Percentiles rank a stretch among this genome's conserved stretches.
phyloP scores from a whole-genome alignment of 2,329 filamentous ascomycete genomes.

The Pseudogymnoascus verrucosus region DNA sequence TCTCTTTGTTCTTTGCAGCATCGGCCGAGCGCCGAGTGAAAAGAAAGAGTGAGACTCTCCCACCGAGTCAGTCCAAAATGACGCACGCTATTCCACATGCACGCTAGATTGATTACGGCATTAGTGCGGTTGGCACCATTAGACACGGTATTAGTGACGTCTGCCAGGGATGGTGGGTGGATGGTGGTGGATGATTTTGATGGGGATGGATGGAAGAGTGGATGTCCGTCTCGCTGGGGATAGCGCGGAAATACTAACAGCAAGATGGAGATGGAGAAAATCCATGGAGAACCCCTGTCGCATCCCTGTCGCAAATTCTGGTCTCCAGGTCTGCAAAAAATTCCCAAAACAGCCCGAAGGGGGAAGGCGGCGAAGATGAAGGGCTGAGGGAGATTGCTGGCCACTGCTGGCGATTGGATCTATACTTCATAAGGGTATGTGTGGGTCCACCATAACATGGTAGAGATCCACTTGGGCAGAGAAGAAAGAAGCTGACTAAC shows the following conservation, averaged over 20 bases:
- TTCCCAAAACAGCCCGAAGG: not conserved
- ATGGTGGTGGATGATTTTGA: not conserved
- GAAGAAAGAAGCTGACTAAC: not conserved
- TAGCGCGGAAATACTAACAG: not conserved
- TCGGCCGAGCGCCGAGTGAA: no score
- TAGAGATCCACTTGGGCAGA: not conserved
- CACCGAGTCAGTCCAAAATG: not conserved
- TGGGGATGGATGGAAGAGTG: no score
- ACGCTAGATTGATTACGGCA: not conserved
- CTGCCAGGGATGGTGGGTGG: not conserved
- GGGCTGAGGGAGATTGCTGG: not conserved
- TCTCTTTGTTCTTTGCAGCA: no score
- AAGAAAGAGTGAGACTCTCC: no score
- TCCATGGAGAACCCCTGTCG: not conserved
- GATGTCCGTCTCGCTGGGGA: not conserved
- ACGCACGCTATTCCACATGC: not conserved
- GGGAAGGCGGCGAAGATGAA: not conserved
- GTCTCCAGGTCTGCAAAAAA: slow-evolving; percentile 2
- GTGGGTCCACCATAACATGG: no score
- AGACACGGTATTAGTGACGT: not conserved
- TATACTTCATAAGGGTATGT: not conserved
- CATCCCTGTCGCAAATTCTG: not conserved
- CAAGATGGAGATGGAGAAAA: not conserved
- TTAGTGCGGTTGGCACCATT: not conserved
- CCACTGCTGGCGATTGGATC: not conserved